These are phyloP conservation scores for Ceratocystis colombiana DNA, from an alignment of 2,329 filamentous ascomycete genomes.

Conservation along the genomic window DNA sequence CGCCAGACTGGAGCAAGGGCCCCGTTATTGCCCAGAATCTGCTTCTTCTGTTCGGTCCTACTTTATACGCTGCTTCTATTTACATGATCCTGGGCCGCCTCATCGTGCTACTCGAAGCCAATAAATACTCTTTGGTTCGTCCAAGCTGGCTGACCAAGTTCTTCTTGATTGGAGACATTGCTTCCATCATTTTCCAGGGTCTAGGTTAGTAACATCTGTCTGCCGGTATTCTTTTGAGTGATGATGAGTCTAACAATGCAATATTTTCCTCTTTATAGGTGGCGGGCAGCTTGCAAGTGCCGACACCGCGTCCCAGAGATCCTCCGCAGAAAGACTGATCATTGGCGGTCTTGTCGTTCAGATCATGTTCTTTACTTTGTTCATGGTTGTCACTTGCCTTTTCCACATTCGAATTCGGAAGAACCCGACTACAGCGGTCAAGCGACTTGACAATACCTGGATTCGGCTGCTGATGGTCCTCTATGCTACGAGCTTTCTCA, in stretches of 20 bases:
- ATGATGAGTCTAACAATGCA: constrained; percentile 24
- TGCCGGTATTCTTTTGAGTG: too few relatives aligned
- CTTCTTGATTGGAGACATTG: constrained; percentile 46
- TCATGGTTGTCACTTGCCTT: constrained; percentile 38
- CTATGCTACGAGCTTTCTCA: constrained; percentile 33
- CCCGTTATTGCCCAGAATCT: constrained; percentile 38
- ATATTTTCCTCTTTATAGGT: constrained; percentile 45
- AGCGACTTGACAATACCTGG: constrained; percentile 29
- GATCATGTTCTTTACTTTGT: constrained; percentile 44
- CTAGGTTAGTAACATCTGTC: neutral
- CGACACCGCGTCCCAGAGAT: neutral
- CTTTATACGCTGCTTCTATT: constrained; percentile 41
- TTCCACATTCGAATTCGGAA: constrained; percentile 35
- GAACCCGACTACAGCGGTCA: constrained; percentile 27
- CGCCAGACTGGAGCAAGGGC: constrained; percentile 32
- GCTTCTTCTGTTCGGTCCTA: constrained; percentile 39
- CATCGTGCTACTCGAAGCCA: constrained; percentile 34
- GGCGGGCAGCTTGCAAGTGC: constrained; percentile 31
- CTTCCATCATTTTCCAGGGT: constrained; percentile 29
- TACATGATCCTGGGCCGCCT: constrained; percentile 43
- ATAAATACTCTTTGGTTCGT: constrained; percentile 32
- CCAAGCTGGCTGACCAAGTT: constrained; percentile 41
- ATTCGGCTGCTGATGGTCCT: constrained; percentile 31
- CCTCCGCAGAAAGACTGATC: constrained; percentile 39
- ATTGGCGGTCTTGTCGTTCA: constrained; percentile 45